Percentiles rank a stretch among this genome's conserved stretches.
These are phyloP conservation scores for Echinosophora koreensis DNA, from an alignment of 306 rosid species.

Conservation along the genomic window DNA sequence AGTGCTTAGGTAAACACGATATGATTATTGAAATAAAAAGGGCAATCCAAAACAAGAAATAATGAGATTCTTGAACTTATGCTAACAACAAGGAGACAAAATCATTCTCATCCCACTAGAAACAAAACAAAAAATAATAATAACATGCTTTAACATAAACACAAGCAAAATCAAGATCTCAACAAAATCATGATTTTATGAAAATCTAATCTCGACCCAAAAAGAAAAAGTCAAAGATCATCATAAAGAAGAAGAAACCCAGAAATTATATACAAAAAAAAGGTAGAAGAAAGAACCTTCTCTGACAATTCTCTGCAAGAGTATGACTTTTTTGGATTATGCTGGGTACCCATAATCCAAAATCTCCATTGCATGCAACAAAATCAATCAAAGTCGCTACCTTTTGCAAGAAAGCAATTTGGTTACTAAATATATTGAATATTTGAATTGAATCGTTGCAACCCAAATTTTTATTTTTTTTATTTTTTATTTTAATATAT, in stretches of 20 bases:
- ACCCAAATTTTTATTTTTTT: conserved; percentile 28
- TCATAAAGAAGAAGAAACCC: conserved; percentile 29
- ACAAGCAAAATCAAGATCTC: conserved; percentile 57
- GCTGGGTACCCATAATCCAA: conserved; percentile 50
- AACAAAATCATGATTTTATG: conserved; percentile 44
- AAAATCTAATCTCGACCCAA: conserved; percentile 24
- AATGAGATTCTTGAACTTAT: too few species aligned
- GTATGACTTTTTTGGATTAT: conserved; percentile 45
- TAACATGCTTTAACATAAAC: conserved; percentile 57
- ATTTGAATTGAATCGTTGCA: neutral
- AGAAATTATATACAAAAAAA: conserved; percentile 17
- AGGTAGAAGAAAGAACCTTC: conserved; percentile 53
- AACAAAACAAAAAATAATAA: too few species aligned
- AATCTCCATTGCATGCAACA: conserved; percentile 51
- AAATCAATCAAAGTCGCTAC: conserved; percentile 48
- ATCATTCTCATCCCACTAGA: too few species aligned
- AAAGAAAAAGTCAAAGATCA: neutral
- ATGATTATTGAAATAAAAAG: too few species aligned
- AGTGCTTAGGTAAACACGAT: too few species aligned
- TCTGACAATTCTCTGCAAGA: conserved; percentile 50
- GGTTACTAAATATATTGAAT: conserved; percentile 32
- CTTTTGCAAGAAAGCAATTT: conserved; percentile 46
- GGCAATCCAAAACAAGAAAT: too few species aligned
- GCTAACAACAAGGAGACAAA: too few species aligned
- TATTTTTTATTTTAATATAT: conserved; percentile 1